Evolutionary conservation across 371 early-diverging fungal genomes (phyloP).

Genomic region (Nematocida sp.): DNA sequence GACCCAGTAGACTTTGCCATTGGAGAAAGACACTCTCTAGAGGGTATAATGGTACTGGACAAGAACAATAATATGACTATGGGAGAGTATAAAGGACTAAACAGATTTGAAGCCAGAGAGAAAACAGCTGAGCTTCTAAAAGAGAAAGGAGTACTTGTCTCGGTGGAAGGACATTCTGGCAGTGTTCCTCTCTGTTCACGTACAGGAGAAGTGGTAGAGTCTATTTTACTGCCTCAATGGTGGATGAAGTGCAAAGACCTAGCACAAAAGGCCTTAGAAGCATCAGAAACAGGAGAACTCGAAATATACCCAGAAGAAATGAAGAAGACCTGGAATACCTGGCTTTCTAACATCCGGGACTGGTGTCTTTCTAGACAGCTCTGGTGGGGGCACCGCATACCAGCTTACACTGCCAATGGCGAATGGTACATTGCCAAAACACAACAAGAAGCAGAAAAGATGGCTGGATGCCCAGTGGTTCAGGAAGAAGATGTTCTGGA

Average conservation of each 20-base stretch:
- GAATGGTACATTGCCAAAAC: conserved; percentile 81
- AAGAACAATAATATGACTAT: conserved; percentile 85
- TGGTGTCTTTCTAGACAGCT: conserved; percentile 94
- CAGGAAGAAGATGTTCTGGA: conserved; percentile 95
- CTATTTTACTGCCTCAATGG: conserved; percentile 96
- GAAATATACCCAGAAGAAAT: conserved; percentile 78
- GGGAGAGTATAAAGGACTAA: conserved; percentile 68
- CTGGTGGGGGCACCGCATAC: conserved; percentile 99
- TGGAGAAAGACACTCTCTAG: conserved; percentile 82
- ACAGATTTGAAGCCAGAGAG: conserved; percentile 87
- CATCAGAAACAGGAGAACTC: conserved; percentile 75
- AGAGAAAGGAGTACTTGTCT: conserved; percentile 76
- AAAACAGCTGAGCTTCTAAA: conserved; percentile 77
- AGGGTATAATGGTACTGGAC: conserved; percentile 84
- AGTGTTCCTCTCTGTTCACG: conserved; percentile 79
- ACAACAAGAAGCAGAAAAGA: conserved; percentile 70
- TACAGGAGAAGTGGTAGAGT: conserved; percentile 91
- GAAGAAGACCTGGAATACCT: conserved; percentile 84
- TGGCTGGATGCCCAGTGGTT: conserved; percentile 56
- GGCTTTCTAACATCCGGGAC: conserved; percentile 89
- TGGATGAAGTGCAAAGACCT: conserved; percentile 85
- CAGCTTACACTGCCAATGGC: conserved; percentile 76
- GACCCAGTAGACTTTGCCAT: conserved; percentile 94
- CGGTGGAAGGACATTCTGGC: conserved; percentile 80
- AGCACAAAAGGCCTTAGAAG: conserved; percentile 69